These are phyloP conservation scores for Phytophthora syringae DNA, from an alignment of 352 stramenopile species.

Conservation along the genomic window DNA sequence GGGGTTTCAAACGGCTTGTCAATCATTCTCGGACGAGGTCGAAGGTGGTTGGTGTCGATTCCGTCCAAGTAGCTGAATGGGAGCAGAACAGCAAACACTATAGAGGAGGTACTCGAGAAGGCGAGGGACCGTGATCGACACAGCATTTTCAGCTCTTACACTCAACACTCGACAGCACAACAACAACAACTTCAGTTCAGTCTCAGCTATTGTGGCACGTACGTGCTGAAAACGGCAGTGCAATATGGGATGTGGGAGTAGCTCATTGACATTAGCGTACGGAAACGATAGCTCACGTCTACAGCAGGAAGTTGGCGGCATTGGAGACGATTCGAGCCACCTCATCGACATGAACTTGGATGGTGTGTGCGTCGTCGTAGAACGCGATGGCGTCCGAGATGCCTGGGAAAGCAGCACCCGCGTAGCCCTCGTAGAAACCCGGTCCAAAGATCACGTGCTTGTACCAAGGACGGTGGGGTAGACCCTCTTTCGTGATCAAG, in stretches of 20 bases:
- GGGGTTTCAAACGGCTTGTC: conserved; percentile 8
- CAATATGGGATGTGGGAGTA: neutral
- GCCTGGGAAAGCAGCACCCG: conserved; percentile 40
- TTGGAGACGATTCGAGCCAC: neutral
- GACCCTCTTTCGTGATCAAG: conserved; percentile 30
- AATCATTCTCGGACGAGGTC: conserved; percentile 5
- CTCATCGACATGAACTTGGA: neutral
- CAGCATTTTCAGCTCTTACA: conserved; percentile 1
- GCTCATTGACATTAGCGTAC: neutral
- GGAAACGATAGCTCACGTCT: neutral
- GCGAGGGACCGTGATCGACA: conserved; percentile 19
- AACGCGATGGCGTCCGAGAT: conserved; percentile 41
- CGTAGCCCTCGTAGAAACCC: too few species aligned
- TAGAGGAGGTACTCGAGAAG: conserved; percentile 1
- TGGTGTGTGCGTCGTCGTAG: conserved; percentile 23
- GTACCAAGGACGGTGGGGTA: conserved; percentile 52
- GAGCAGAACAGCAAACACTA: conserved; percentile 5
- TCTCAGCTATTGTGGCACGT: conserved; percentile 2
- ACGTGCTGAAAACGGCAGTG: neutral
- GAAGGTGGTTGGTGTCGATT: conserved; percentile 3
- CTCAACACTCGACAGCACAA: conserved; percentile 22
- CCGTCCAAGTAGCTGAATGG: conserved; percentile 23
- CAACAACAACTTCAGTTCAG: conserved; percentile 17
- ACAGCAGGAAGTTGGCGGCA: neutral
- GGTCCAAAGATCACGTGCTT: conserved; percentile 47